Base-by-base conservation (phyloP, 257 asterid genomes). In the Hygrophila difformis region DNA sequence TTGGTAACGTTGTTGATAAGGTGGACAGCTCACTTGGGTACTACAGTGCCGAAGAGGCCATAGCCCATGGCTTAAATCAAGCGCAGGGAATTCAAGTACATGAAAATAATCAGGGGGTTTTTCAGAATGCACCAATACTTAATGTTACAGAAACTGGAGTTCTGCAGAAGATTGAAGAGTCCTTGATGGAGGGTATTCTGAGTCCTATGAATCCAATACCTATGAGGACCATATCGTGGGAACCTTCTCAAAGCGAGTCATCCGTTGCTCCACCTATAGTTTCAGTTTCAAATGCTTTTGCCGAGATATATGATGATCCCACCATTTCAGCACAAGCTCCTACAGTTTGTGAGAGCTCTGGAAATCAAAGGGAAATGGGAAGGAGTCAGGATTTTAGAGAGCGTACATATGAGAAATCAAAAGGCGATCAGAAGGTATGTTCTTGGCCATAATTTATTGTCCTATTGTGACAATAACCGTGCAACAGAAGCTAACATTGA, bases 211-310 rank as follows among this genome's bases (percentile, higher is more conserved):
- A 77, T 61, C 77, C 60, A 1, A 39, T 51, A 22, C 84, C 59
- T 12, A 64, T 71, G 71, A 67, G 62, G 60, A 54, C 64, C 10
- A 21, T 68, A 11, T 81, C 94, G 19, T 63, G 65, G 60, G 94
- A 79, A 58, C 84, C 88, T 51, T 82, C 88, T 48, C 91, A 76
- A 52, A 86, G 94, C 47, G 96, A 77, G 76, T 82, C 96, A 41
- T 82, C 96, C 3, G 82, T 79, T 41, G 85, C 77, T 51, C 74
- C 82, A 6, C 70, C 68, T 14, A 60, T 74, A 22, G 31, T 72
- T 49, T 79, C 92, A 22, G 31, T 72, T 49, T 79, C 92, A 17
- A 72, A 63, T 39, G 71, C 77, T 49, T 71, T 68, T 17, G 93
- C n/a, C n/a, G n/a, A 84, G 46, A 49, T 61, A 40, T 75, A 53